phyloP scores from a whole-genome alignment of 2,329 filamentous ascomycete species.

The Claviceps capensis region DNA sequence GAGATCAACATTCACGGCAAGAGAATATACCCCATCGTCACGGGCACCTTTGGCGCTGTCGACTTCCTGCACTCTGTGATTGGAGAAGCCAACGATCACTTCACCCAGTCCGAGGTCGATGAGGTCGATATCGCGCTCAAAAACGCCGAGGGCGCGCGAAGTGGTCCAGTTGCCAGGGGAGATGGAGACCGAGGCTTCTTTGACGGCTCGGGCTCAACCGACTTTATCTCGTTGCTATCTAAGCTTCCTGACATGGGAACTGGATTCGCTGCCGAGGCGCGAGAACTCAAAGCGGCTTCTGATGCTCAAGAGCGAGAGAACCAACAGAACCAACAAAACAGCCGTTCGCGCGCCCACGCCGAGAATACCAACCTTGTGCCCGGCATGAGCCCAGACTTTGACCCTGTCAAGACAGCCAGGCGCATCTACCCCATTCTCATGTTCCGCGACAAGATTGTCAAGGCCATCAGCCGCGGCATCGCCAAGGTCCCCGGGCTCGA shows the following conservation, averaged over 20 bases:
- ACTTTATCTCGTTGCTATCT: constrained; percentile 59
- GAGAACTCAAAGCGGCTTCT: constrained; percentile 45
- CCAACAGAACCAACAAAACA: constrained; percentile 25
- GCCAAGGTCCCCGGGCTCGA: constrained; percentile 88
- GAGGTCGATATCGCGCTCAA: constrained; percentile 64
- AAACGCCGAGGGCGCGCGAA: constrained; percentile 43
- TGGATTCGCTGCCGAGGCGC: constrained; percentile 53
- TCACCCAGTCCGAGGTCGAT: constrained; percentile 73
- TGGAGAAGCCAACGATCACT: constrained; percentile 68
- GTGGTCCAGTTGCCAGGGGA: constrained; percentile 18
- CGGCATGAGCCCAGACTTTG: constrained; percentile 63
- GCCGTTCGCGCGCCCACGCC: constrained; percentile 14
- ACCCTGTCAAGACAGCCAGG: constrained; percentile 59
- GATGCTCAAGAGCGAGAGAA: constrained; percentile 51
- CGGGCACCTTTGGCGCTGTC: constrained; percentile 62
- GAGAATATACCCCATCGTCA: constrained; percentile 60
- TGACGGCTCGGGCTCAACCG: constrained; percentile 26
- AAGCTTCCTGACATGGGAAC: constrained; percentile 60
- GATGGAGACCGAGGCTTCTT: constrained; percentile 28
- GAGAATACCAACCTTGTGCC: constrained; percentile 48
- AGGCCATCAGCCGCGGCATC: constrained; percentile 70
- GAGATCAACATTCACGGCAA: constrained; percentile 51
- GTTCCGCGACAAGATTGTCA: constrained; percentile 89
- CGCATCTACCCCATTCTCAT: constrained; percentile 91
- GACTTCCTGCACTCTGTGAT: constrained; percentile 73